Evolutionary conservation across 108 stramenopile species (phyloP).

Genomic region (Skeletonema tropicum): DNA sequence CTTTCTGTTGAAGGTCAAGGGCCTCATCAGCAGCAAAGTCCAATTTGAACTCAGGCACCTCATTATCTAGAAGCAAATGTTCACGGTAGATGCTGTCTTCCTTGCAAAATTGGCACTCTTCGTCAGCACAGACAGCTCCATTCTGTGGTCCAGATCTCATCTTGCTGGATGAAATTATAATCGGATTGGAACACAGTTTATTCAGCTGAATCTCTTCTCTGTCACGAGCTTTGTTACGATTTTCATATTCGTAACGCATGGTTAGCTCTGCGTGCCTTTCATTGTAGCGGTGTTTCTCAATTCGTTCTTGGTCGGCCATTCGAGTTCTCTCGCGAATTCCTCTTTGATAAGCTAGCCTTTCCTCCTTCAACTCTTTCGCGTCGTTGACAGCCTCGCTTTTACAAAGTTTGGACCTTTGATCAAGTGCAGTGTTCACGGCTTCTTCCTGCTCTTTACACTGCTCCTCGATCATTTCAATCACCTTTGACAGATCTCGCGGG

Average conservation of each 20-base stretch:
- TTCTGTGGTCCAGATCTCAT: constrained; percentile 9
- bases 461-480: constrained; percentile 34
- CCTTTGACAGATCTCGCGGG: constrained; percentile 31
- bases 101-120: constrained; percentile 41
- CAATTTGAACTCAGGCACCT: constrained; percentile 21
- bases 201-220: constrained; percentile 36
- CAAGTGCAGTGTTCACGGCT: constrained; percentile 22
- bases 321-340: constrained; percentile 46
- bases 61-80: constrained; percentile 27
- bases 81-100: constrained; percentile 20
- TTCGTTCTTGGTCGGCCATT: constrained; percentile 40
- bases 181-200: constrained; percentile 34
- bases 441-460: constrained; percentile 37
- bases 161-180: constrained; percentile 27
- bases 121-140: constrained; percentile 24
- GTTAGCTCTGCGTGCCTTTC: constrained; percentile 28
- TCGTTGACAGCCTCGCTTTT: constrained; percentile 31
- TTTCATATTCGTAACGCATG: constrained; percentile 47
- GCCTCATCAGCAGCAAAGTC: constrained; percentile 20
- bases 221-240: constrained; percentile 38
- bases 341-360: constrained; percentile 40
- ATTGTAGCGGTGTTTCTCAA: constrained; percentile 44
- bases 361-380: constrained; percentile 29
- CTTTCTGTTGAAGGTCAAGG: constrained; percentile 9
- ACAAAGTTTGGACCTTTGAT: constrained; percentile 39